Conservation (phyloP, 1,284 basidiomycete species). For the Trametes hirsuta region DNA sequence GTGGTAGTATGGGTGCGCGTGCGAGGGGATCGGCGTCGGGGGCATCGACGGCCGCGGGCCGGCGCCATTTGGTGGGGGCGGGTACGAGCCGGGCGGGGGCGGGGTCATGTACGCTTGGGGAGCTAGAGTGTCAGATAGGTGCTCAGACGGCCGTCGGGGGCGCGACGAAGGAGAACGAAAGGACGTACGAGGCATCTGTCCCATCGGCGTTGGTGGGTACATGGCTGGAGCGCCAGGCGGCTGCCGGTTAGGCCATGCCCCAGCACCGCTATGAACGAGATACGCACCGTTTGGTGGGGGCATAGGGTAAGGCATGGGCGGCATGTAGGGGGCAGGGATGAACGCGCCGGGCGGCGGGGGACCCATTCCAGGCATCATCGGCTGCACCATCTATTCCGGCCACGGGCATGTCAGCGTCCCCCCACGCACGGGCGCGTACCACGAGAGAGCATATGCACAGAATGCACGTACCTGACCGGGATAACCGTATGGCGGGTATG, state of each 20-base stretch:
- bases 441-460: conserved; percentile 21
- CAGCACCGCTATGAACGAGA: neutral
- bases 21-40: conserved; percentile 80
- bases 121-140: conserved; percentile 38
- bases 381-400: conserved; percentile 40
- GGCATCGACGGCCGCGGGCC: conserved; percentile 82
- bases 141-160: neutral
- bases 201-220: conserved; percentile 77
- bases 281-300: conserved; percentile 66
- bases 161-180: neutral
- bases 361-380: conserved; percentile 81
- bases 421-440: neutral
- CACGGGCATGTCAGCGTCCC: conserved; percentile 1
- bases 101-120: conserved; percentile 72
- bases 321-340: conserved; percentile 77
- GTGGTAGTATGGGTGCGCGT: conserved; percentile 84
- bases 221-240: conserved; percentile 53
- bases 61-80: conserved; percentile 72
- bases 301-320: conserved; percentile 82
- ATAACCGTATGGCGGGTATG: conserved; percentile 75
- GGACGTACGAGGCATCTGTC: conserved; percentile 80
- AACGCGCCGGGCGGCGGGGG: conserved; percentile 77
- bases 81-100: conserved; percentile 66
- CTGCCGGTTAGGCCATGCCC: neutral
- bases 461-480: conserved; percentile 60